phyloP scores from a whole-genome alignment of 352 stramenopile genomes.

The Peronospora farinosa region DNA sequence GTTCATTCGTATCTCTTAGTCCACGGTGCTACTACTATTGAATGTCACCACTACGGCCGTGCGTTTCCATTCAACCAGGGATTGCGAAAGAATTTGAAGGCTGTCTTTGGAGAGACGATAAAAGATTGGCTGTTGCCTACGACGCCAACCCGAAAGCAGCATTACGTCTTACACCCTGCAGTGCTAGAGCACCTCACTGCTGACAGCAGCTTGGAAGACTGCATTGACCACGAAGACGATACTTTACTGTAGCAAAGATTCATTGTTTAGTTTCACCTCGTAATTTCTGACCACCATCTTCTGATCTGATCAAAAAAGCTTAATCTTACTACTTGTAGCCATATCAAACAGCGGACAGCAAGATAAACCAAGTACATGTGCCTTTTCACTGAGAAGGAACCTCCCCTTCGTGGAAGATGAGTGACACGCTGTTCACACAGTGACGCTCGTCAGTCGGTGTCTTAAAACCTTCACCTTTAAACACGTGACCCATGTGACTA shows the following conservation, averaged over 20 bases:
- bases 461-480: constrained; percentile 85
- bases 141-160: constrained; percentile 8
- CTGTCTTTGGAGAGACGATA: constrained; percentile 47
- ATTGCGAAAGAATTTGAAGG: constrained; percentile 46
- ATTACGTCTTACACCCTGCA: constrained; percentile 33
- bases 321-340: constrained; percentile 3
- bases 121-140: constrained; percentile 59
- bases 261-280: no score
- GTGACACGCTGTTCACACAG: constrained; percentile 88
- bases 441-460: constrained; percentile 84
- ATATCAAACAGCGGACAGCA: constrained; percentile 5
- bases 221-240: constrained; percentile 48
- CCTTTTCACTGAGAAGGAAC: constrained; percentile 33
- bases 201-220: constrained; percentile 40
- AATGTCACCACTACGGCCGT: constrained; percentile 68
- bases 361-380: not conserved
- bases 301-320: constrained; percentile 8
- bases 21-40: constrained; percentile 67
- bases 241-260: constrained; percentile 39
- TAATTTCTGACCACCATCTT: not conserved
- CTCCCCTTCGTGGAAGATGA: constrained; percentile 76
- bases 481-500: constrained; percentile 89
- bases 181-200: constrained; percentile 47
- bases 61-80: constrained; percentile 61
- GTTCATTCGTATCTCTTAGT: constrained; percentile 69